Conservation (phyloP, 2,329 filamentous ascomycete genomes). For the Penicillium sp. region DNA sequence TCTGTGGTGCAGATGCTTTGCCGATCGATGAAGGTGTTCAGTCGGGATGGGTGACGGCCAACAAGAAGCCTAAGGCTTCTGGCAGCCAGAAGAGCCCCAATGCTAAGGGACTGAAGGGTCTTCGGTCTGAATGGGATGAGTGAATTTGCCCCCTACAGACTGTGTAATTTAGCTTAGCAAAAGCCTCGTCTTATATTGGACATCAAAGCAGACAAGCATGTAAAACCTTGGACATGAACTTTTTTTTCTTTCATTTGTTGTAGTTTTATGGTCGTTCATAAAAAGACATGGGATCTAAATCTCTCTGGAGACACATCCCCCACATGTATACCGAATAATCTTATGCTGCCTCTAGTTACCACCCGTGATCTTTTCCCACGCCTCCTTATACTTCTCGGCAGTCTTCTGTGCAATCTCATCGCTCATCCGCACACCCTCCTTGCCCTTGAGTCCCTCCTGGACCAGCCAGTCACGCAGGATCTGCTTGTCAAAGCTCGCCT, state of each 20-base stretch:
- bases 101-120: slow-evolving; percentile 32
- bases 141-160: slow-evolving; percentile 5
- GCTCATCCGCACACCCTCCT: slow-evolving; percentile 66
- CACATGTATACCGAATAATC: slow-evolving; percentile 2
- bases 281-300: slow-evolving; percentile 4
- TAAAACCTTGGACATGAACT: slow-evolving; percentile 2
- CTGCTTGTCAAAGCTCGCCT: slow-evolving; percentile 87
- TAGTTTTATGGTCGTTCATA: slow-evolving; percentile 6
- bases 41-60: slow-evolving; percentile 24
- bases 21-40: slow-evolving; percentile 34
- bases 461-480: slow-evolving; percentile 78
- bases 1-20: slow-evolving; percentile 39
- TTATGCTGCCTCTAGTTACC: slow-evolving; percentile 35
- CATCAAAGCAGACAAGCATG: not conserved
- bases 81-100: slow-evolving; percentile 18
- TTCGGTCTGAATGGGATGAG: slow-evolving; percentile 35
- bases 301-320: not conserved
- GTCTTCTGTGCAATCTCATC: slow-evolving; percentile 66
- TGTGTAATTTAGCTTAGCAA: slow-evolving; percentile 7
- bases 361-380: slow-evolving; percentile 64
- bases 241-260: slow-evolving; percentile 5
- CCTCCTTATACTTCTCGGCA: slow-evolving; percentile 67
- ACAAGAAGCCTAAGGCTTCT: slow-evolving; percentile 3
- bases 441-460: slow-evolving; percentile 65
- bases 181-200: not conserved